Evolutionary conservation across 208 protist genomes (phyloP).

Genomic region (Angomonas ambiguus): DNA sequence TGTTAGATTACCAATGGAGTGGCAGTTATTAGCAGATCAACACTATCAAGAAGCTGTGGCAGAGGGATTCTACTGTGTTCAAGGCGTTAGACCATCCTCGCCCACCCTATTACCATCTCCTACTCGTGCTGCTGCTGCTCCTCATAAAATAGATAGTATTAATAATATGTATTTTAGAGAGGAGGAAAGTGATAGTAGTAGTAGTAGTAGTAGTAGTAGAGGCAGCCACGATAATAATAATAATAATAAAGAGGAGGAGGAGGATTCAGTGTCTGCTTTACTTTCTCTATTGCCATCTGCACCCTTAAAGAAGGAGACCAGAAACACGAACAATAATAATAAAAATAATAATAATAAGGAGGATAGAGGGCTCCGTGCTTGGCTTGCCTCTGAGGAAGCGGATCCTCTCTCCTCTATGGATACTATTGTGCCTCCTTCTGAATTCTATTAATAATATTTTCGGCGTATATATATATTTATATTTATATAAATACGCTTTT

Average conservation of each 20-base stretch:
- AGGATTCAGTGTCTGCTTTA: no score
- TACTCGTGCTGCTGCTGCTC: no score
- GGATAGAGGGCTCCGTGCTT: neutral
- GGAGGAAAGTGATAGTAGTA: neutral
- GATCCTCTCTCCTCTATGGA: no score
- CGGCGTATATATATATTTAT: neutral
- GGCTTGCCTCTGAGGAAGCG: no score
- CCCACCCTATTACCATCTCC: no score
- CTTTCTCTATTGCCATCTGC: neutral
- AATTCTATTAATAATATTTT: neutral
- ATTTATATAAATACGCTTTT: slow-evolving; percentile 4
- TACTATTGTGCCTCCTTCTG: neutral
- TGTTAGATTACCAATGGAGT: no score
- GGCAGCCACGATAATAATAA: neutral
- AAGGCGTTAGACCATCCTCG: no score
- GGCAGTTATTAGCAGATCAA: no score
- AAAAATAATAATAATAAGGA: neutral
- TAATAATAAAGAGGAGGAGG: neutral
- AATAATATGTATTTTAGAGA: neutral
- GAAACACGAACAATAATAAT: neutral
- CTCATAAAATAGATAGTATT: neutral
- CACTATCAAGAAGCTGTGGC: no score
- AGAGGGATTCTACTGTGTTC: no score
- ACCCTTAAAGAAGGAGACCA: neutral
- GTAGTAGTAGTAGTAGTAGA: neutral